Conservation (phyloP, 176 grass and related monocot species). For the Thalia dealbata region DNA sequence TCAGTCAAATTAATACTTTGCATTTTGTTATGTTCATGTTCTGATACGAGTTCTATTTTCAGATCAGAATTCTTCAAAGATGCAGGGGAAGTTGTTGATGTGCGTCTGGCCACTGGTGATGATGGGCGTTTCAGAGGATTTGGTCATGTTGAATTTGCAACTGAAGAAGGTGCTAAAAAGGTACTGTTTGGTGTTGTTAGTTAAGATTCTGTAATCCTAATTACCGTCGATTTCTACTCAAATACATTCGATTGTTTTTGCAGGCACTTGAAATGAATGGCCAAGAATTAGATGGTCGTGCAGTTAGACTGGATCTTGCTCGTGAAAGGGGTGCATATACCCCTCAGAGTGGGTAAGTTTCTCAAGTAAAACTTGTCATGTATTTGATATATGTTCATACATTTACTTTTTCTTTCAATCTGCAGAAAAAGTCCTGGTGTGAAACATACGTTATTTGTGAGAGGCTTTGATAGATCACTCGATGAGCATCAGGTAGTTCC, state of each 20-base stretch:
- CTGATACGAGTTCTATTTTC: too few species aligned
- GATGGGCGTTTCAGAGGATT: slow-evolving; percentile 57
- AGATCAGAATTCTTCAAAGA: slow-evolving; percentile 62
- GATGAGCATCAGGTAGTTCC: slow-evolving; percentile 40
- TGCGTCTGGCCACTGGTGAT: slow-evolving; percentile 39
- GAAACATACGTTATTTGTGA: slow-evolving; percentile 52
- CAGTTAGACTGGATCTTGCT: slow-evolving; percentile 57
- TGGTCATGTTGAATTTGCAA: slow-evolving; percentile 67
- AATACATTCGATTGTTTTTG: too few species aligned
- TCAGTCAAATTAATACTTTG: too few species aligned
- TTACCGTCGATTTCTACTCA: too few species aligned
- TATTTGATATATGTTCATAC: too few species aligned
- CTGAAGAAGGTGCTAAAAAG: slow-evolving; percentile 46
- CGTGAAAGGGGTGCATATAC: slow-evolving; percentile 39
- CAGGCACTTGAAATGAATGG: slow-evolving; percentile 54
- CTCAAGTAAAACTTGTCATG: not conserved
- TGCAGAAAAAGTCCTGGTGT: slow-evolving; percentile 45
- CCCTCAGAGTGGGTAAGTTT: slow-evolving; percentile 49
- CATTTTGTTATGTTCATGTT: too few species aligned
- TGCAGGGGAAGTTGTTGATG: slow-evolving; percentile 48
- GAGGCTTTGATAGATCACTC: slow-evolving; percentile 51
- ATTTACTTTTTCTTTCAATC: not conserved
- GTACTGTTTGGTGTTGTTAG: slow-evolving; percentile 24
- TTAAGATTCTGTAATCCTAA: too few species aligned
- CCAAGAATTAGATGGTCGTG: slow-evolving; percentile 42